Evolutionary conservation across 805 yeast genomes (phyloP).

Genomic region (Wickerhamiella parazyma): DNA sequence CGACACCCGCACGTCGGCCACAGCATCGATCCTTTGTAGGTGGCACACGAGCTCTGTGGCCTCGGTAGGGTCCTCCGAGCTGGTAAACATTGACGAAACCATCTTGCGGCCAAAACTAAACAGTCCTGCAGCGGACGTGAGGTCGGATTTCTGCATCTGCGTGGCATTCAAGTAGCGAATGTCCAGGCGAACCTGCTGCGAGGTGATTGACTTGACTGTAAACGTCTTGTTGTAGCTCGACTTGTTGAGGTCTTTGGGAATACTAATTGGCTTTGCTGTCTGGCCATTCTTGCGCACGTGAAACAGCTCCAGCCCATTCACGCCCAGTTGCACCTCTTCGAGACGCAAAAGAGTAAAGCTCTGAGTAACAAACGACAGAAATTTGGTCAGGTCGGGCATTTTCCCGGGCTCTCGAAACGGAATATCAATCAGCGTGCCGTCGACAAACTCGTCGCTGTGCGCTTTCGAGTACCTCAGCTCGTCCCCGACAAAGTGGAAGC

Average conservation of each 20-base stretch:
- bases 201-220: slow-evolving; percentile 16
- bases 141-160: slow-evolving; percentile 20
- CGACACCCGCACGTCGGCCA: slow-evolving; percentile 23
- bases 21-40: slow-evolving; percentile 24
- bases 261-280: slow-evolving; percentile 14
- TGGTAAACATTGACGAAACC: slow-evolving; percentile 20
- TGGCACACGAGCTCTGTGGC: slow-evolving; percentile 21
- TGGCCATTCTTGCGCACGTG: slow-evolving; percentile 20
- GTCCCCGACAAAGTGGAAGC: slow-evolving; percentile 27
- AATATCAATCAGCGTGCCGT: slow-evolving; percentile 28
- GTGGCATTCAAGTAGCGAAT: slow-evolving; percentile 27
- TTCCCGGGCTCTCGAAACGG: slow-evolving; percentile 23
- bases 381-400: slow-evolving; percentile 25
- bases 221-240: slow-evolving; percentile 22
- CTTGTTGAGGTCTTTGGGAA: slow-evolving; percentile 19
- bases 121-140: slow-evolving; percentile 15
- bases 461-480: slow-evolving; percentile 26
- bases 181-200: slow-evolving; percentile 21
- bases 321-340: slow-evolving; percentile 20
- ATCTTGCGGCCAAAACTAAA: slow-evolving; percentile 24
- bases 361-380: slow-evolving; percentile 28
- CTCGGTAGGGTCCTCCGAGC: slow-evolving; percentile 23
- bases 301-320: slow-evolving; percentile 22
- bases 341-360: slow-evolving; percentile 27
- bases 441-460: slow-evolving; percentile 14